Base-by-base conservation (phyloP, 78 protist genomes). In the Paulinella micropora region DNA sequence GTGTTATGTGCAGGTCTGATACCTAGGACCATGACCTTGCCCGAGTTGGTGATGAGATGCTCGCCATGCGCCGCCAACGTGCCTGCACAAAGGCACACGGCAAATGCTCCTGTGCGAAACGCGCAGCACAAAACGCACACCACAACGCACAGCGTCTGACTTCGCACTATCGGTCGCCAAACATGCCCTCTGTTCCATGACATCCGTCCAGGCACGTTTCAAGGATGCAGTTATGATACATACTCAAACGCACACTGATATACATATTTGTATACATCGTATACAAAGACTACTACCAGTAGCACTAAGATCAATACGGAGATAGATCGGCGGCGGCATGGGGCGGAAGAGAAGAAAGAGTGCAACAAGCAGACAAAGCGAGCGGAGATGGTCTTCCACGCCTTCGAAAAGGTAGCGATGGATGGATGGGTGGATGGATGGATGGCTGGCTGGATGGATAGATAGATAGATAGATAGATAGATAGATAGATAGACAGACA, bases 401-500 rank as follows among this genome's bases (percentile, higher is more conserved):
- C 91, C 95, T 34, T 88, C 93, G 91, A 95, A 88, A 67, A 96
- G 94, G 69, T 91, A 94, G 0, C 98, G 97, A 90, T 96, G 98
- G 89, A 96, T 96, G 84, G 97, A 96, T 51, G 86, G n/a, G n/a
- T n/a, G n/a, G n/a, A n/a, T n/a, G n/a, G n/a, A 51, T 51, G 73
- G 6, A 51, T 51, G 15, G 6, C 32, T 51, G 15, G 6, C 6
- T 51, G 73, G 6, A 51, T 51, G 73, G 6, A 51, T 51, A 15
- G 6, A 51, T 51, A 15, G 6, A 15, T 51, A 15, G 6, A 51
- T 51, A 15, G 6, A 15, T 51, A 15, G 6, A 51, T 15, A 51
- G 6, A 15, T 51, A 51, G 32, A 51, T 51, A 51, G 6, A 15
- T 51, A 51, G 6, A 51, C 73, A 51, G 6, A 15, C 15, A 15